phyloP scores from a whole-genome alignment of 1,284 basidiomycete species.

The Heterobasidion parviporum region DNA sequence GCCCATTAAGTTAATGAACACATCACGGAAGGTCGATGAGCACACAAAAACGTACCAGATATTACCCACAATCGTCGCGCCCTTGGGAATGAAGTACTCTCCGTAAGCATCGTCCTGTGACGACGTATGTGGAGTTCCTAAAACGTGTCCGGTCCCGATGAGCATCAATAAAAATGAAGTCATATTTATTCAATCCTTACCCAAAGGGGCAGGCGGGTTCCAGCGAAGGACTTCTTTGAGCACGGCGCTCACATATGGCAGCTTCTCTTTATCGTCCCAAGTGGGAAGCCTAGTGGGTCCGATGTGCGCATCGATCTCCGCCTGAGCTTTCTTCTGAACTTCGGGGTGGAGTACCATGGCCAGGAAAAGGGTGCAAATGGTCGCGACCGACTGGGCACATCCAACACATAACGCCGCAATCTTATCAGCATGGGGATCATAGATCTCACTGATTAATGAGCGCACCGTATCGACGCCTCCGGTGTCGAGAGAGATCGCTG shows the following conservation, averaged over 20 bases:
- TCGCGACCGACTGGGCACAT: not conserved
- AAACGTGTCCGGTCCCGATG: not conserved
- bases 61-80: not conserved
- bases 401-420: not conserved
- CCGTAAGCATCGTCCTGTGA: not conserved
- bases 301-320: constrained; percentile 14
- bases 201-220: constrained; percentile 5
- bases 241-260: constrained; percentile 14
- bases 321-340: constrained; percentile 13
- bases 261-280: constrained; percentile 8
- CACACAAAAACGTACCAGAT: not conserved
- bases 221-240: constrained; percentile 1
- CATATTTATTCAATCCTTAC: not conserved
- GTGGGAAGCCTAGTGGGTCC: constrained; percentile 11
- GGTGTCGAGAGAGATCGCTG: not conserved
- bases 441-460: no score
- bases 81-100: not conserved
- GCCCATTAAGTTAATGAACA: no score
- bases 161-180: not conserved
- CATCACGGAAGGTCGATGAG: not conserved
- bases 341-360: constrained; percentile 14
- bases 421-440: not conserved
- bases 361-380: constrained; percentile 9
- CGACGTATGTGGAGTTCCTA: not conserved
- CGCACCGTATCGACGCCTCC: not conserved